Evolutionary conservation across 1,284 basidiomycete species (phyloP), one percentile per base, ranked within the genome.

Genomic region (Tylopilus sp.): DNA sequence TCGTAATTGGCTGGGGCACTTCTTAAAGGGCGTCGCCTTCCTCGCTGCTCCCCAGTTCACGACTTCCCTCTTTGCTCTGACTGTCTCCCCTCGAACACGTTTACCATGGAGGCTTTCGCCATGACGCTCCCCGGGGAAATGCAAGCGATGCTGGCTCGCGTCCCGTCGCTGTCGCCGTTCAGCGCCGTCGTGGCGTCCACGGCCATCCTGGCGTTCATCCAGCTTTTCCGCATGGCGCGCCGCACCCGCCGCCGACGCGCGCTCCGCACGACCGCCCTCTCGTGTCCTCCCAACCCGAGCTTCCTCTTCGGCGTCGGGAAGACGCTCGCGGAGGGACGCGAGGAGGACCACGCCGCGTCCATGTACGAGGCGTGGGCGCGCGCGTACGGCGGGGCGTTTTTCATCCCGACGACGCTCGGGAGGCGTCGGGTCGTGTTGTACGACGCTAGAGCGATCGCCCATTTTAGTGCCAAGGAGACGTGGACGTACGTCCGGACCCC

Each of bases 361-460:
- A 33, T 58, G 3, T 62, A 56, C 28, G 60, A 63, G 41, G 18
- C 40, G 2, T 63, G 61, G 58, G 56, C 53, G 0, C 38, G 18
- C n/a, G 46, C 45, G 19, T 58, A 55, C 3, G 80, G 81, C 1
- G 55, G 70, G 1, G 76, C 71, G 0, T 82, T 66, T 55, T 54
- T 62, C 30, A 55, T 76, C 9, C 74, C 78, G 1, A 63, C 65
- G 0, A 59, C 66, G 0, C 58, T 82, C 16, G 77, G 78, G 2
- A 55, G 57, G 0, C 65, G 56, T 2, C 62, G 63, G 23, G 60
- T 81, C 28, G 57, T 80, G 15, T 56, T 84, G 16, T 69, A 66
- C 30, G 81, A 83, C 56, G 74, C 78, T 1, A 80, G 74, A 58
- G 80, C 80, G 0, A 68, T 77, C 30, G 64, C 71, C 0, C 76